Base-by-base conservation (phyloP, 176 grass and related monocot species). In the Triticum urartu region DNA sequence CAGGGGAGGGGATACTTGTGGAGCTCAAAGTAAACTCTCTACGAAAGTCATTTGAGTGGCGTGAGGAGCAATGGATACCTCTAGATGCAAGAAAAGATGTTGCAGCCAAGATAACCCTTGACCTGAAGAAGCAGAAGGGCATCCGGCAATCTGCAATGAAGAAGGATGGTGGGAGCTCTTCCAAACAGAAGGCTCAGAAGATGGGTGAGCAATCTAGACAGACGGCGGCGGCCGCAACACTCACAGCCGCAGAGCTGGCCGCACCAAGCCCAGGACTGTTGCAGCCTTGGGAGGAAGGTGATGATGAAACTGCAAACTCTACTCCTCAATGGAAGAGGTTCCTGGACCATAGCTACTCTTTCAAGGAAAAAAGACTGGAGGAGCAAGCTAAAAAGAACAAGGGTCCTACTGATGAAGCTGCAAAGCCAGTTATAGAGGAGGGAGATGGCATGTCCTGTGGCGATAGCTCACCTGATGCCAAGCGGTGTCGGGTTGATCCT, bases 21-120 rank as follows among this genome's bases (percentile, higher is more conserved):
- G 11, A 88, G 6, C 83, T 92, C 26, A 17, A 15, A 0, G 68
- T 48, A 25, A 47, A 40, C 10, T 75, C 89, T 12, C 59, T 95
- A 70, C 83, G 93, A 48, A 77, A 47, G 18, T 95, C 93, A 1
- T 75, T 63, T 34, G 93, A 95, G 56, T 95, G 93, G 93, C 61
- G 77, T 22, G 65, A 59, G 30, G 83, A 81, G 22, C 82, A 71
- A 58, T 95, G 93, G 93, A 54, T 72, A n/a, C 34, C 28, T 56
- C 33, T 95, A 5, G 77, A 64, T 64, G 28, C 86, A 15, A 90
- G 86, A 21, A n/a, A 76, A 73, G 93, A 92, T 74, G 84, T 89
- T 11, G 76, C 68, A 17, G 48, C 4, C 48, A 52, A 17, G 13
- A 52, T 52, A 52, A 52, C 0, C 48, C 48, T 52, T 52, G 14